phyloP scores from a whole-genome alignment of 352 stramenopile species.

The Pythium phragmiticola region DNA sequence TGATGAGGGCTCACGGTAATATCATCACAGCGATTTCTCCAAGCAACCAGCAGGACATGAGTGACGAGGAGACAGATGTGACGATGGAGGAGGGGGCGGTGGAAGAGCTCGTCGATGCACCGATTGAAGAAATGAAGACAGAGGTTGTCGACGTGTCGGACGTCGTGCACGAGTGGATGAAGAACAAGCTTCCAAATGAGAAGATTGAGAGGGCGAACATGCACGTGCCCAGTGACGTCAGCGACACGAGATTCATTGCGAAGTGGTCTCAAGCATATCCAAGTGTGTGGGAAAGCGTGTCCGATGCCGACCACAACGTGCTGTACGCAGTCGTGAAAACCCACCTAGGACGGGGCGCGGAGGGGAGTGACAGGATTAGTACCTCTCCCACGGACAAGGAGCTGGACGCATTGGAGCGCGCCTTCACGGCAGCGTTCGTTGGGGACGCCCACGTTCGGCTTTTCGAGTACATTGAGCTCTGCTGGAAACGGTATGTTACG shows the following conservation, averaged over 20 bases:
- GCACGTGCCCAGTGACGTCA: neutral
- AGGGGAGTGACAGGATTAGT: neutral
- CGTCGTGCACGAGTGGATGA: constrained; percentile 5
- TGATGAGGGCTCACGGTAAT: neutral
- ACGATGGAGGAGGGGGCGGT: neutral
- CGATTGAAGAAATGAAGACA: neutral
- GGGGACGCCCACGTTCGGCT: constrained; percentile 1
- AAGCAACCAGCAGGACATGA: too few relatives aligned
- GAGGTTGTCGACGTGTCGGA: constrained; percentile 10
- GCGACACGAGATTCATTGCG: neutral
- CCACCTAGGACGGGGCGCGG: neutral
- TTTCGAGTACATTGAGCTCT: neutral
- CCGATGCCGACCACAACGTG: neutral
- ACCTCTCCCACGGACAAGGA: neutral
- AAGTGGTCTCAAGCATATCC: neutral
- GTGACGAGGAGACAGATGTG: too few relatives aligned
- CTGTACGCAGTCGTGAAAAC: neutral
- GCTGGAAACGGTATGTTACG: neutral
- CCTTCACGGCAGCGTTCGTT: neutral
- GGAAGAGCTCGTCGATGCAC: neutral
- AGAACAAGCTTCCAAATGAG: neutral
- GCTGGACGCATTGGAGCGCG: neutral
- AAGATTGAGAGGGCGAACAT: neutral
- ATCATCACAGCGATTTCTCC: neutral
- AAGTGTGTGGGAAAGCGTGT: neutral